A percentile compares a stretch with the other conserved stretches of the same genome.
These are phyloP conservation scores for Sungouiella blattae DNA, from an alignment of 805 yeast genomes.

Conservation along the genomic window DNA sequence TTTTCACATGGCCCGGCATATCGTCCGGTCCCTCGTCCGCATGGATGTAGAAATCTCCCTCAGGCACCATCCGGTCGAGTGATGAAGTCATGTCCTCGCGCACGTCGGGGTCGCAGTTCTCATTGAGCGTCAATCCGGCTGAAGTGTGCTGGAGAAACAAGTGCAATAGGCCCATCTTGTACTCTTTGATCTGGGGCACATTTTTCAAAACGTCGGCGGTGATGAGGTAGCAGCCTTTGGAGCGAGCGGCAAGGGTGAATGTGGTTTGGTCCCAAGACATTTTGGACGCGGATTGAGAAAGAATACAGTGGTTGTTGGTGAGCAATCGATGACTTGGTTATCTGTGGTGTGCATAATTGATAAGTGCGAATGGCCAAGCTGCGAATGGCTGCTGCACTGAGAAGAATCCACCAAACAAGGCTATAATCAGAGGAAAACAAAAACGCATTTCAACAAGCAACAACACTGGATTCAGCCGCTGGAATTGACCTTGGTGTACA, in stretches of 20 bases:
- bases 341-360: no score
- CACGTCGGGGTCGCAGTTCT: constrained; percentile 79
- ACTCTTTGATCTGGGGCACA: constrained; percentile 57
- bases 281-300: background rate
- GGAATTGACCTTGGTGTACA: background rate
- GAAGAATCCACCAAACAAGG: no score
- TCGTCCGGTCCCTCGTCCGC: constrained; percentile 81
- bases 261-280: constrained; percentile 57
- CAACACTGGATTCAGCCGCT: no score
- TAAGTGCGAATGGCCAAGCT: no score
- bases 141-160: constrained; percentile 77
- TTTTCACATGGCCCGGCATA: constrained; percentile 78
- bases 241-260: constrained; percentile 51
- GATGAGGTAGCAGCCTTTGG: constrained; percentile 67
- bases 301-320: no score
- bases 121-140: constrained; percentile 73
- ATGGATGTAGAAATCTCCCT: constrained; percentile 53
- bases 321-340: no score
- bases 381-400: no score
- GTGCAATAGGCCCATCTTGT: constrained; percentile 61
- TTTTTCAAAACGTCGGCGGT: constrained; percentile 59
- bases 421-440: no score
- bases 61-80: constrained; percentile 66
- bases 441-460: no score
- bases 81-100: constrained; percentile 64